These are phyloP conservation scores for Bretschneidera sinensis DNA, from an alignment of 345 rosid genomes.

Conservation along the genomic window DNA sequence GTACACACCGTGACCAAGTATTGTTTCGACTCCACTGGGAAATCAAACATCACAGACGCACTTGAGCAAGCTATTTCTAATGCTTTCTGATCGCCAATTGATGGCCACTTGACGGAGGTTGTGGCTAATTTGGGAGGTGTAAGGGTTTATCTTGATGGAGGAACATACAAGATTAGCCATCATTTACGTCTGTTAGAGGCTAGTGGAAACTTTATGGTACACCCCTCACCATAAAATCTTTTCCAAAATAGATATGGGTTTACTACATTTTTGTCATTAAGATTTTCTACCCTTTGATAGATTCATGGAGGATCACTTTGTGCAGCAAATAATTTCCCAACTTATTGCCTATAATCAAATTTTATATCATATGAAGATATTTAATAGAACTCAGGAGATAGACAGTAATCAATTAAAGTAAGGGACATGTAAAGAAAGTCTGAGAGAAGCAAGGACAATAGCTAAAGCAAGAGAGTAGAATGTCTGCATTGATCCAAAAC, in stretches of 20 bases:
- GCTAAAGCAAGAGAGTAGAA: too few species aligned
- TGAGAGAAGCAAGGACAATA: too few species aligned
- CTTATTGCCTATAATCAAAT: neutral
- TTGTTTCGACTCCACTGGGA: conserved; percentile 19
- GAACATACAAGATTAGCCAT: conserved; percentile 20
- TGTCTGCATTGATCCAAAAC: too few species aligned
- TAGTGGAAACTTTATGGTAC: conserved; percentile 18
- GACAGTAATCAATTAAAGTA: too few species aligned
- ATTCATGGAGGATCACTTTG: conserved; percentile 22
- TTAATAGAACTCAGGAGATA: too few species aligned
- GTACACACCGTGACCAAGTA: conserved; percentile 8
- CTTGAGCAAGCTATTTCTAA: conserved; percentile 12
- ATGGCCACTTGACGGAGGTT: conserved; percentile 8
- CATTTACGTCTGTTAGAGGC: conserved; percentile 12
- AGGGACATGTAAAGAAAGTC: too few species aligned
- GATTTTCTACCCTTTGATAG: neutral
- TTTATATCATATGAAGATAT: conserved; percentile 11
- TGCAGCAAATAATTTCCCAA: conserved; percentile 20
- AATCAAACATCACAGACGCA: conserved; percentile 15
- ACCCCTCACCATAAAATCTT: neutral
- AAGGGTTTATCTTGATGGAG: conserved; percentile 17
- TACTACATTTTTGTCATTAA: neutral
- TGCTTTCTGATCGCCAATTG: conserved; percentile 12
- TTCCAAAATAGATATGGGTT: neutral
- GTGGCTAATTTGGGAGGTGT: conserved; percentile 18